phyloP scores from a whole-genome alignment of 1,284 basidiomycete species.

The Mycena sp. region DNA sequence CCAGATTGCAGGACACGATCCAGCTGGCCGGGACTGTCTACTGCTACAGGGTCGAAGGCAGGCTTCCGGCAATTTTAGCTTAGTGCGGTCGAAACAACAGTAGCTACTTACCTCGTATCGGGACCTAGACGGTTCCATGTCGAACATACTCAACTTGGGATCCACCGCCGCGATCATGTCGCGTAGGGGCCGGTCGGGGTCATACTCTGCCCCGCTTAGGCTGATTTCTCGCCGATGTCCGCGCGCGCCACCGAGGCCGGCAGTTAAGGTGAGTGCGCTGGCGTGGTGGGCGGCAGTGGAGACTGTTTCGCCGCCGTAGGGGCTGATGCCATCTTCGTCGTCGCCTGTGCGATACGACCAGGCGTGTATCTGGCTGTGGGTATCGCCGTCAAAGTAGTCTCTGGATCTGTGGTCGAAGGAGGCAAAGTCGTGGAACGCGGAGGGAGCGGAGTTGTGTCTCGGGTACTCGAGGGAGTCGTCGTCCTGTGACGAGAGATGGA shows the following conservation, averaged over 20 bases:
- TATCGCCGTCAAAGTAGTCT: slow-evolving; percentile 60
- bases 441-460: slow-evolving; percentile 66
- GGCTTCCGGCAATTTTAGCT: slow-evolving; percentile 53
- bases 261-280: slow-evolving; percentile 85
- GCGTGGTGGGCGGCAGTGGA: slow-evolving; percentile 90
- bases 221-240: slow-evolving; percentile 59
- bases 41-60: slow-evolving; percentile 3
- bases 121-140: slow-evolving; percentile 53
- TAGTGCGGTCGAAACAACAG: slow-evolving; percentile 44
- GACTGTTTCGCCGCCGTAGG: slow-evolving; percentile 73
- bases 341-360: slow-evolving; percentile 71
- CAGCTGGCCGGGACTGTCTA: slow-evolving; percentile 69
- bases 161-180: slow-evolving; percentile 72
- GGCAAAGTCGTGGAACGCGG: slow-evolving; percentile 61
- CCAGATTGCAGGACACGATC: slow-evolving; percentile 68
- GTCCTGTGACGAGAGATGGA: slow-evolving; percentile 63
- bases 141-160: slow-evolving; percentile 60
- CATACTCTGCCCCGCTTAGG: slow-evolving; percentile 83
- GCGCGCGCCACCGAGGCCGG: slow-evolving; percentile 71
- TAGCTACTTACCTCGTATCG: slow-evolving; percentile 49
- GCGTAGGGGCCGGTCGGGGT: slow-evolving; percentile 84
- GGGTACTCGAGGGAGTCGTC: slow-evolving; percentile 70
- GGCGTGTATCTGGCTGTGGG: slow-evolving; percentile 59
- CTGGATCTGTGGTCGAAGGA: slow-evolving; percentile 68
- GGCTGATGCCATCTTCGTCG: slow-evolving; percentile 69